phyloP scores from a whole-genome alignment of 179 eudicot genomes.

The Dionaea muscipula region DNA sequence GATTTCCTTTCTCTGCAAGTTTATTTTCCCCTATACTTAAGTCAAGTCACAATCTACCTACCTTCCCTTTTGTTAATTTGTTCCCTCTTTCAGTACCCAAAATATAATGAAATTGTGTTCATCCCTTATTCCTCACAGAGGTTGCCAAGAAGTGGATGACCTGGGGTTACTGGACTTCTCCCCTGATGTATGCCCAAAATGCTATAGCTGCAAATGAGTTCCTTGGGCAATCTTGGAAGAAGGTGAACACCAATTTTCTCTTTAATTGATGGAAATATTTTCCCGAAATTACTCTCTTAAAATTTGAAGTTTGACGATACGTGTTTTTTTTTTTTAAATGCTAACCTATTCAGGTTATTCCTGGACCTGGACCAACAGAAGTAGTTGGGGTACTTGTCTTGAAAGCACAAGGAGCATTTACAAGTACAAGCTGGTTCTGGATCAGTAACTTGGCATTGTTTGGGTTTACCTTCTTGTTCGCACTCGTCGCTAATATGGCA shows the following conservation, averaged over 20 bases:
- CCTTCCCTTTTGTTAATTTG: no score
- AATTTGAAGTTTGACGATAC: no score
- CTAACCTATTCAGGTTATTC: no score
- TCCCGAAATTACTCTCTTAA: no score
- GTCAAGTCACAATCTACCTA: no score
- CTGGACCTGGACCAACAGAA: conserved; percentile 19
- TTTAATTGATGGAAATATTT: no score
- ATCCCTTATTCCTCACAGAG: conserved; percentile 6
- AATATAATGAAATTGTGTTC: neutral
- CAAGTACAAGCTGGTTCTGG: conserved; percentile 24
- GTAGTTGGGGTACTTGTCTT: conserved; percentile 15
- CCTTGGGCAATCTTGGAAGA: conserved; percentile 31
- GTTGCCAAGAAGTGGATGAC: conserved; percentile 23
- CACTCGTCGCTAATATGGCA: conserved; percentile 19
- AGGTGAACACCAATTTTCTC: conserved; percentile 11
- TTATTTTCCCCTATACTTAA: no score
- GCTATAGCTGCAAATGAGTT: conserved; percentile 34
- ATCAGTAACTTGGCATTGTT: conserved; percentile 18
- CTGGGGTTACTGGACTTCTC: conserved; percentile 38
- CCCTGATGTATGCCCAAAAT: conserved; percentile 34
- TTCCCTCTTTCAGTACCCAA: no score
- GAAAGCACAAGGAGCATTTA: conserved; percentile 14
- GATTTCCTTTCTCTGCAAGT: no score
- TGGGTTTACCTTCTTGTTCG: conserved; percentile 22
- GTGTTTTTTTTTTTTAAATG: no score